Evolutionary conservation across 495 filamentous ascomycete species (phyloP), one percentile per base, ranked within the genome.

Genomic region (Penicillium pulvis): DNA sequence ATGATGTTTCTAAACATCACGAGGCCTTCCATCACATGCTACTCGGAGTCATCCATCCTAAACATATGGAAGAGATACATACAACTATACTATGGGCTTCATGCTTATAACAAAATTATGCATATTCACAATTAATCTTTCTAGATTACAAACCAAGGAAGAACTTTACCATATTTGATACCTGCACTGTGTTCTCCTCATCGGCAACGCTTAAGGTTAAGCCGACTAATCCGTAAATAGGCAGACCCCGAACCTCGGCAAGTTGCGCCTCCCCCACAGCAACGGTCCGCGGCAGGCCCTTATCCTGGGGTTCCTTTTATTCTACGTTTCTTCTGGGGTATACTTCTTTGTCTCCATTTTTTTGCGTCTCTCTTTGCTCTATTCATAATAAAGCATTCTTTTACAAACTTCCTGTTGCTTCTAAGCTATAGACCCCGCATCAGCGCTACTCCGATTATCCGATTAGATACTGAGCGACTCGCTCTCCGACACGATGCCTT

Each of bases 401-500:
- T 33, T 35, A 30, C 28, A 19, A 4, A 35, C 26, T 17, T 9
- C 0, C 30, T 24, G 9, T 52, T n/a, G 31, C 39, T 30, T 19
- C 41, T 33, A 23, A 41, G 35, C 33, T 20, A 49, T 50, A 47
- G 43, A 41, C n/a, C 48, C 8, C 39, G 30, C 30, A 35, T 43
- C 16, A 60, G 36, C 23, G 11, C 51, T 35, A 4, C 12, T 44
- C 16, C 16, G 33, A 41, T 28, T 42, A 57, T 44, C 16, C 16
- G 33, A 41, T 28, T 42, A 57, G 44, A 57, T 45, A 45, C 39
- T 48, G n/a, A 58, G 24, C 19, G 36, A 33, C 30, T 11, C 16
- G 16, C 26, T 31, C 23, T 47, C n/a, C 58, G 36, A 36, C 61
- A 73, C 49, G 46, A 97, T 98, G 93, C 91, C 90, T 61, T 96